Evolutionary conservation across 768 basidiomycete genomes (phyloP).

Genomic region (Serendipita indica): DNA sequence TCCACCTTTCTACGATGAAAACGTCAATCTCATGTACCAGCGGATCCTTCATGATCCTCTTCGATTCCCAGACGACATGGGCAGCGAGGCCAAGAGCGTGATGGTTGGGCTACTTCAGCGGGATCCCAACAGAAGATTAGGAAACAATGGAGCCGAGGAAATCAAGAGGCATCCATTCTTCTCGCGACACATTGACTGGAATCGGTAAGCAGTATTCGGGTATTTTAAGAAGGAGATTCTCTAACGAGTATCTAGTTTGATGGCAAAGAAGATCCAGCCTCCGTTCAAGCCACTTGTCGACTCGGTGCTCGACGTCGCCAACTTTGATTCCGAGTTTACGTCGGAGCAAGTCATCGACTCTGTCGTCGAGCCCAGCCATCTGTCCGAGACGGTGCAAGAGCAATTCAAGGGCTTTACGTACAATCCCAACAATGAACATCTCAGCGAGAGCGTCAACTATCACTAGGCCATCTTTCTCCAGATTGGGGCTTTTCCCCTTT

Average conservation of each 20-base stretch:
- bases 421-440: slow-evolving; percentile 17
- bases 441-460: slow-evolving; percentile 14
- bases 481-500: neutral
- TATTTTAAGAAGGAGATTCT: neutral
- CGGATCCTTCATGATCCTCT: slow-evolving; percentile 89
- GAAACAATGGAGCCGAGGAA: slow-evolving; percentile 86
- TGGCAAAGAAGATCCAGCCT: slow-evolving; percentile 91
- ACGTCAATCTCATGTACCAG: slow-evolving; percentile 95
- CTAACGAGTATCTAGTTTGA: slow-evolving; percentile 31
- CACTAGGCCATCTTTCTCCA: slow-evolving; percentile 8
- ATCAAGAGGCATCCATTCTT: slow-evolving; percentile 96
- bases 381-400: slow-evolving; percentile 93
- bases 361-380: slow-evolving; percentile 81
- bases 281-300: slow-evolving; percentile 97
- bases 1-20: slow-evolving; percentile 97
- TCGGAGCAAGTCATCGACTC: slow-evolving; percentile 90
- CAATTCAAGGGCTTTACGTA: slow-evolving; percentile 89
- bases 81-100: slow-evolving; percentile 73
- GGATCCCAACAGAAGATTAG: slow-evolving; percentile 73
- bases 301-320: slow-evolving; percentile 84
- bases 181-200: slow-evolving; percentile 85
- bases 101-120: slow-evolving; percentile 80
- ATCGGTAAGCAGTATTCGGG: slow-evolving; percentile 31
- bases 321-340: slow-evolving; percentile 97
- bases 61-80: slow-evolving; percentile 79